Evolutionary conservation across 257 asterid genomes (phyloP).

Genomic region (Solanum lycopersicoides): DNA sequence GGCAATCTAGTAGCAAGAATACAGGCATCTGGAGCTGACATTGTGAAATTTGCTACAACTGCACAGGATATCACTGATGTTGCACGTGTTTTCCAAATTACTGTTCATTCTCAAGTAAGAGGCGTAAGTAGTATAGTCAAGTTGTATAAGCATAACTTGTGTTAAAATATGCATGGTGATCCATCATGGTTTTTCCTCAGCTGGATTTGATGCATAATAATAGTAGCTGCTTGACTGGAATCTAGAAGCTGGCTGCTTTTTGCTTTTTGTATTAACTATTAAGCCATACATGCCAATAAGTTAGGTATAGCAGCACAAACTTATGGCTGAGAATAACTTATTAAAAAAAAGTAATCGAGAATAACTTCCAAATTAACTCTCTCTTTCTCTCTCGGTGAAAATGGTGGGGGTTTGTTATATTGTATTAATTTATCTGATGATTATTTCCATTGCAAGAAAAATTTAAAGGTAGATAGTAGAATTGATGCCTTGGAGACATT

Average conservation of each 20-base stretch:
- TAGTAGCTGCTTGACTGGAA: neutral
- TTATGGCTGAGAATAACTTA: neutral
- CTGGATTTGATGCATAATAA: neutral
- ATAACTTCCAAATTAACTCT: neutral
- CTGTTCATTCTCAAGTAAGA: conserved; percentile 93
- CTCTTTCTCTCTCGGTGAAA: neutral
- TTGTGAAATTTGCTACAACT: conserved; percentile 90
- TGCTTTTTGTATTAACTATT: neutral
- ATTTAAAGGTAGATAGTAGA: neutral
- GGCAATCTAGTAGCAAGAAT: conserved; percentile 87
- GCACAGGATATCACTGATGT: conserved; percentile 80
- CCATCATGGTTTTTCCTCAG: neutral
- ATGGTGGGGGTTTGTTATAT: neutral
- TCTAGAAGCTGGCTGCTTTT: neutral
- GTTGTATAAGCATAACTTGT: neutral
- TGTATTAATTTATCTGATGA: neutral
- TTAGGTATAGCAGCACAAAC: neutral
- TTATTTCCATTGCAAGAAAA: neutral
- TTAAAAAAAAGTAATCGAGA: neutral
- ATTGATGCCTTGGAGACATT: neutral
- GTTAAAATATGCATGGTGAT: neutral
- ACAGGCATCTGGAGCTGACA: conserved; percentile 97
- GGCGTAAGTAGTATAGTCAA: conserved; percentile 2
- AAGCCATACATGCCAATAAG: neutral
- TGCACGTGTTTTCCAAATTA: conserved; percentile 80